Base-by-base conservation (phyloP, 2,329 filamentous ascomycete genomes). In the Diaporthe ilicicola region DNA sequence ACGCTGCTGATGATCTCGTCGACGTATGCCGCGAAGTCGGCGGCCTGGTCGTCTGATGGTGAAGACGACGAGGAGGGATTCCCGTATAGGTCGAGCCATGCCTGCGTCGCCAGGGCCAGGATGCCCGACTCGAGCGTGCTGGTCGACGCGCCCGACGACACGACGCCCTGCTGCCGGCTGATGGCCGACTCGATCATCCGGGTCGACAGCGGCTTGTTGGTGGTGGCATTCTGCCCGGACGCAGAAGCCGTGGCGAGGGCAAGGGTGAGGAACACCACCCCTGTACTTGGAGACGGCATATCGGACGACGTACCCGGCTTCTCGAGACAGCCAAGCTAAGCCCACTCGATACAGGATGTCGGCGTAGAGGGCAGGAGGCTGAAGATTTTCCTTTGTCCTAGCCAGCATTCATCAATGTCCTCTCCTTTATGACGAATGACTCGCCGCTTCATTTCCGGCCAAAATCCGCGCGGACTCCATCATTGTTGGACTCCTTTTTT, bases 1-100 rank as follows among this genome's bases (percentile, higher is more conserved):
- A 88, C 83, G 34, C 81, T 75, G 17, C 82, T 83, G 17, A 81
- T 74, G 19, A 82, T 82, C 50, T 84, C 84, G 19, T 59, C 53
- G 17, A 71, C 51, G 13, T 73, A 70, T 22, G 46, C n/a, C 19
- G 37, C 10, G 44, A 66, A 51, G 1, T 24, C 48, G 1, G 48
- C 10, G 27, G 10, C 22, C 50, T 56, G 48, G 29, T 55, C 54
- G 13, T 22, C 22, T 5, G 54, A 27, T 1, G 50, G 29, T 4
- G 55, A 32, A 4, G 69, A 34, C 12, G 39, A 32, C 2, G 56
- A n/a, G n/a, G n/a, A n/a, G n/a, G n/a, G n/a, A n/a, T n/a, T n/a
- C 24, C 39, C 67, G 51, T 72, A 71, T 1, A 66, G 50, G 3
- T 37, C 34, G 13, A 71, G 68, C 71, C 71, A 72, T 15, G 71